Evolutionary conservation across 345 rosid genomes (phyloP).

Genomic region (Gossypium herbaceum): DNA sequence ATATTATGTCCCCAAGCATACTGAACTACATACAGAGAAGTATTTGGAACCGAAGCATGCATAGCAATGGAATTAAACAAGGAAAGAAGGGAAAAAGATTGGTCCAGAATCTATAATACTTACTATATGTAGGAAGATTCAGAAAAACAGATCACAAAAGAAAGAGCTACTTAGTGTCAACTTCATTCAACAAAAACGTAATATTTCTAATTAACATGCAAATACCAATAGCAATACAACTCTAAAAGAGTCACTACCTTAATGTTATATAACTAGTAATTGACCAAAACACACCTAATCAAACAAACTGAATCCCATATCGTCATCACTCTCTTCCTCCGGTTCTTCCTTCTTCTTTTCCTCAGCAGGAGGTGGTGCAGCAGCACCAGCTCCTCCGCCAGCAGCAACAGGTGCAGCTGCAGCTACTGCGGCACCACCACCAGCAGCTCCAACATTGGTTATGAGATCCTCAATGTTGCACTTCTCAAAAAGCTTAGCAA

Average conservation of each 20-base stretch:
- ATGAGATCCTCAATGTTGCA: constrained; percentile 59
- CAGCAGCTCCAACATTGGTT: constrained; percentile 69
- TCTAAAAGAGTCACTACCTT: background rate
- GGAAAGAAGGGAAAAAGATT: background rate
- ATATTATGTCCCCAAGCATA: background rate
- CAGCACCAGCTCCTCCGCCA: constrained; percentile 41
- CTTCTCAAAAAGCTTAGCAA: constrained; percentile 79
- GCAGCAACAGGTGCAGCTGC: constrained; percentile 43
- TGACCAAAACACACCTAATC: constrained; percentile 37
- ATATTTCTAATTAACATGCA: background rate
- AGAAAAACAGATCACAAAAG: background rate
- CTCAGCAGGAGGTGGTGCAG: constrained; percentile 59
- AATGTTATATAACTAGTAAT: background rate
- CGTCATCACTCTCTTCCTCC: constrained; percentile 78
- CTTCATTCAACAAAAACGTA: background rate
- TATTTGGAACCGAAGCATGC: background rate
- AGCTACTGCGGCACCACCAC: constrained; percentile 53
- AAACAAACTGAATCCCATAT: constrained; percentile 85
- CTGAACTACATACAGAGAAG: background rate
- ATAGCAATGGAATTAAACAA: background rate
- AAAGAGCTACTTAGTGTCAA: background rate
- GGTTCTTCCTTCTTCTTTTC: constrained; percentile 84
- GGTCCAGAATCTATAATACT: background rate
- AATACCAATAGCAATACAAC: background rate
- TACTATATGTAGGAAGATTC: background rate